Base-by-base conservation (phyloP, 1,284 basidiomycete genomes). In the Boletus hoseneyae region DNA sequence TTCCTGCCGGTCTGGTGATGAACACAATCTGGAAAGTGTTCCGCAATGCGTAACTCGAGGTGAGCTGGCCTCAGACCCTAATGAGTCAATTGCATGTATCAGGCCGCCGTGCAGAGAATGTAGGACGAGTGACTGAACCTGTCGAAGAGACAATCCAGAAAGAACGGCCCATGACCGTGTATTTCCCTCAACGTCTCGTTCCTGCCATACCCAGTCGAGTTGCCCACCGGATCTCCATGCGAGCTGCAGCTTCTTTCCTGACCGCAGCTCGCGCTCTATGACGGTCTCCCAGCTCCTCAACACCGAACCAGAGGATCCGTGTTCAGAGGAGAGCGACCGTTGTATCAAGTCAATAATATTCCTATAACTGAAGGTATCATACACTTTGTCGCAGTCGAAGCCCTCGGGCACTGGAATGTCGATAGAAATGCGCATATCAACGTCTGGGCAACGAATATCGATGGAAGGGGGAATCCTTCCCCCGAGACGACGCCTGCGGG, bases 141-240 rank as follows among this genome's bases (percentile, higher is more conserved):
- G 80, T 56, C 76, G 75, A 51, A 91, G 71, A 19, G 86, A 80
- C 30, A 90, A 59, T 18, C 90, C 91, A 57, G 78, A 86, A 11
- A 93, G 66, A 1, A 90, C 80, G 2, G 78, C 77, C 86, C 87
- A 92, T 35, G 77, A 74, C 36, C 90, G 77, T n/a, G 68, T 60
- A 45, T 76, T 68, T 12, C 81, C 86, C 19, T 79, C 72, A 2
- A 86, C 73, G 58, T 90, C 87, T 15, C 73, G 66, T 23, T 83
- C 77, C 40, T 86, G 73, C 80, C 83, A 85, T 34, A 92, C 74
- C 92, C 91, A 94, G 63, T 94, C 90, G 41, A 93, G 65, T 55
- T 80, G 79, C 1, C 79, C 80, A 39, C 78, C 83, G 43, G 76
- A 68, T 25, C 88, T 76, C 91, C 91, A 94, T 37, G 85, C 87